Evolutionary conservation across 208 protist genomes (phyloP).

Genomic region (Entamoeba histolytica): DNA sequence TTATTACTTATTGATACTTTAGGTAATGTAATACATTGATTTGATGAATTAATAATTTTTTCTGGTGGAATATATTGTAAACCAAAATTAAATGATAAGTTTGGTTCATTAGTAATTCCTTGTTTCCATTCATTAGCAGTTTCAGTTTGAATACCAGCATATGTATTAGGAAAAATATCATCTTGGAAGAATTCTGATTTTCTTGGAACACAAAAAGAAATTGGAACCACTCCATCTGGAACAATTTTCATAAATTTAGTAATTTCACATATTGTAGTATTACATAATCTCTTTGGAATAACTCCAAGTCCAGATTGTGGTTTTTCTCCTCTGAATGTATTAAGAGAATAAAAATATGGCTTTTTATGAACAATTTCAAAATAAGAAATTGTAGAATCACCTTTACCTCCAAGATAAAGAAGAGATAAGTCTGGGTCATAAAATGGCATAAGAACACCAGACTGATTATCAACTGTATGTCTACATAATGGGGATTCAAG

Average conservation of each 20-base stretch:
- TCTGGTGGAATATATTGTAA: not conserved
- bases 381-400: constrained; percentile 70
- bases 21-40: not conserved
- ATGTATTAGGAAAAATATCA: constrained; percentile 46
- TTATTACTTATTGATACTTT: not conserved
- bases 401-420: constrained; percentile 68
- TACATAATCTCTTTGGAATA: constrained; percentile 60
- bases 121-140: constrained; percentile 33
- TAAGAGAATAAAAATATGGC: constrained; percentile 43
- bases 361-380: constrained; percentile 61
- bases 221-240: constrained; percentile 44
- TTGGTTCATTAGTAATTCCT: constrained; percentile 35
- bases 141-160: constrained; percentile 30
- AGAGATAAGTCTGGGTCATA: constrained; percentile 69
- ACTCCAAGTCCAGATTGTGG: constrained; percentile 57
- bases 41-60: not conserved
- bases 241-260: constrained; percentile 57
- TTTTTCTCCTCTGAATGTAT: constrained; percentile 42
- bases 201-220: constrained; percentile 67
- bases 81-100: not conserved
- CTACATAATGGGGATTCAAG: constrained; percentile 20
- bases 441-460: constrained; percentile 64
- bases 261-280: constrained; percentile 53
- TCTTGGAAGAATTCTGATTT: constrained; percentile 50
- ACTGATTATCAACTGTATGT: constrained; percentile 54